phyloP scores from a whole-genome alignment of 306 rosid species.

The Corylus avellana region DNA sequence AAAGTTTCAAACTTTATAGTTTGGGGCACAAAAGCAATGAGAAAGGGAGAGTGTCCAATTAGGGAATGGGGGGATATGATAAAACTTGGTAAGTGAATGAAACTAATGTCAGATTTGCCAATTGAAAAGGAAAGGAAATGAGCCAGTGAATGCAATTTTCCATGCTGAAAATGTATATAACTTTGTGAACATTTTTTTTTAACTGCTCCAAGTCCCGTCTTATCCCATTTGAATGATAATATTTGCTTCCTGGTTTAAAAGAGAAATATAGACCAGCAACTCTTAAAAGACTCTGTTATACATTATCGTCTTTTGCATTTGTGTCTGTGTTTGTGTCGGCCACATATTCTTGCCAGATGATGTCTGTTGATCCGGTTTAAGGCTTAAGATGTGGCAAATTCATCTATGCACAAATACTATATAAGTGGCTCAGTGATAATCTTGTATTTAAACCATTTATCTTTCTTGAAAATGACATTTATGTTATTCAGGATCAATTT shows the following conservation, averaged over 20 bases:
- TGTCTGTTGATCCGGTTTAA: background rate
- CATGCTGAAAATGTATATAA: background rate
- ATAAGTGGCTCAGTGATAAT: background rate
- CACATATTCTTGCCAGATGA: background rate
- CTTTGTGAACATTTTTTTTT: too few species aligned
- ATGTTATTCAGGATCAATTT: constrained; percentile 55
- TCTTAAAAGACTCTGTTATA: background rate
- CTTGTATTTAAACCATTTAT: background rate
- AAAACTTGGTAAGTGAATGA: background rate
- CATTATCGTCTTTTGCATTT: background rate
- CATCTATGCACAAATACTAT: background rate
- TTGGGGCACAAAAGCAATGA: background rate
- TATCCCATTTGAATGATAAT: background rate
- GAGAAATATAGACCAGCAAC: constrained; percentile 1
- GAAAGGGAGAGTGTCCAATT: background rate
- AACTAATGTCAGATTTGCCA: too few species aligned
- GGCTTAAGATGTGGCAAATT: background rate
- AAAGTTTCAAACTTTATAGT: background rate
- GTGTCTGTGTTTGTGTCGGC: background rate
- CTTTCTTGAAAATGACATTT: constrained; percentile 9
- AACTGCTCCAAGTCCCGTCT: background rate
- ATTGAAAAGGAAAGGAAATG: background rate
- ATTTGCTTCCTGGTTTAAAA: background rate
- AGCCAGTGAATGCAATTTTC: background rate
- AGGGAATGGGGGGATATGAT: background rate